Evolutionary conservation across 805 yeast genomes (phyloP), one percentile per base, ranked within the genome.

Genomic region (Hanseniaspora singularis): DNA sequence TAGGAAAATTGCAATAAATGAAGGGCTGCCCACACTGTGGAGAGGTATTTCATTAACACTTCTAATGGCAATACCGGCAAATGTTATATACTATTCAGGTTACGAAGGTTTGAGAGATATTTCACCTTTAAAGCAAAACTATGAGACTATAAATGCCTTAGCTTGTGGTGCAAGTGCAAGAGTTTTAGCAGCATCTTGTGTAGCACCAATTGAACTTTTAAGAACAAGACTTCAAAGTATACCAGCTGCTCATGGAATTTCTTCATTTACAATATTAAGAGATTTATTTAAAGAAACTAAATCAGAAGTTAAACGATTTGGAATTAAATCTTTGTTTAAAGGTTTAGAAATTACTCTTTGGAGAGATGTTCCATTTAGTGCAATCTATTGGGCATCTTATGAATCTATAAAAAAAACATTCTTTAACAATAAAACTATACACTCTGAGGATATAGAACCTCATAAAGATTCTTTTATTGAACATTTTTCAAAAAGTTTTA

Each of bases 311-410:
- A 60, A 64, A 32, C 51, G 58, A 1, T 68, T 70, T 12, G 98
- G 98, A 0, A 51, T 73, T 2, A 61, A 64, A 2, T 72, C 86
- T 0, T 61, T 92, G 16, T 92, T 87, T 70, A 79, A 80, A 47
- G 98, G 98, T 0, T 66, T 92, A 19, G 77, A 81, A 33, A 71
- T 92, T 33, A 92, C 98, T 0, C 69, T 92, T 14, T 89, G 95
- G 95, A 72, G 98, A 63, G 98, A 92, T 61, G 97, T 89, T 0
- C 98, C 98, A 1, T 92, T 92, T 60, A 81, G 94, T 51, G 96
- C 94, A 0, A 78, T 89, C 1, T 92, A 92, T 63, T 92, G 98
- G 98, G 75, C 85, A 10, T 72, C 81, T 4, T 86, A 88, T 55
- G 97, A 88, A 57, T 69, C 60, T 51, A 59, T 68, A 32, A 69